Percentiles rank a stretch among this genome's conserved stretches.
Conservation (phyloP, 163 green algal species). For the Scenedesmus sp. region DNA sequence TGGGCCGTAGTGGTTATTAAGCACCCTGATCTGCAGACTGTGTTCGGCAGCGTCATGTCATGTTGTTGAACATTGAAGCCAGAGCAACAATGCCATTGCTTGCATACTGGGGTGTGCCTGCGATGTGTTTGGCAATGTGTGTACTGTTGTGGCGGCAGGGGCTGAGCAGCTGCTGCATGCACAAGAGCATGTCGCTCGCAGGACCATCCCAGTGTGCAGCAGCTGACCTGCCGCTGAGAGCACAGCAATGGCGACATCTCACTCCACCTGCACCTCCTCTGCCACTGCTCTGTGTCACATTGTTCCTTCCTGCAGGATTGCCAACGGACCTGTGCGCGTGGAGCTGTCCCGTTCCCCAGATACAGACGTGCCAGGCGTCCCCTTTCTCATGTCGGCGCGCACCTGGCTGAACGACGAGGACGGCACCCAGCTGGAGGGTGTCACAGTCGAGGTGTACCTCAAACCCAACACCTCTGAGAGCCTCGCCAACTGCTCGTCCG, state of each 20-base stretch:
- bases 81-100: too few species aligned
- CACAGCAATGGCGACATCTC: neutral
- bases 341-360: conserved; percentile 28
- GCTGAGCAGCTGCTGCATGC: too few species aligned
- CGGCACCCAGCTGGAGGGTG: conserved; percentile 22
- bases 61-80: too few species aligned
- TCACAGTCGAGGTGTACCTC: conserved; percentile 33
- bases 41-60: too few species aligned
- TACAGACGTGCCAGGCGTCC: conserved; percentile 41
- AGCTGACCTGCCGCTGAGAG: too few species aligned
- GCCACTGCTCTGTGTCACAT: neutral
- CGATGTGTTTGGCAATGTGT: too few species aligned
- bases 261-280: too few species aligned
- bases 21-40: too few species aligned
- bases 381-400: conserved; percentile 6
- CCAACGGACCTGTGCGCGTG: conserved; percentile 40
- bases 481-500: conserved; percentile 32
- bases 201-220: too few species aligned
- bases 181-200: too few species aligned
- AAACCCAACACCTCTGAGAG: conserved; percentile 19
- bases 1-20: too few species aligned
- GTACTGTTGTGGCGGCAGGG: neutral
- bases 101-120: too few species aligned
- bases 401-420: conserved; percentile 29
- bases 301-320: conserved; percentile 48